Evolutionary conservation across 2,329 filamentous ascomycete species (phyloP).

Genomic region (Penicillium sp.): DNA sequence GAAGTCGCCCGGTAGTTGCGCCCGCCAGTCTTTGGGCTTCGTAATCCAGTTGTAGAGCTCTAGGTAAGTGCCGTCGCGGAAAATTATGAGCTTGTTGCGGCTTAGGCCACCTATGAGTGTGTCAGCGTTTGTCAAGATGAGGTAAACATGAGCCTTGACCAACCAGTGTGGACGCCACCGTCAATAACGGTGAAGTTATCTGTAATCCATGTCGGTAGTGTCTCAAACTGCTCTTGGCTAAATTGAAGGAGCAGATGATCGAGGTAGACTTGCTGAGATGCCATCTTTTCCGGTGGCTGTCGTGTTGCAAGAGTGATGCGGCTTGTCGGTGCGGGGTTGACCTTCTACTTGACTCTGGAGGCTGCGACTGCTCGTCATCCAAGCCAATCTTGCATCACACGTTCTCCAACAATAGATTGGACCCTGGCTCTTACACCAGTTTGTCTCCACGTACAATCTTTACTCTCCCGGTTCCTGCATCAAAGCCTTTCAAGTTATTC

Average conservation of each 20-base stretch:
- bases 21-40: constrained; percentile 16
- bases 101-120: constrained; percentile 14
- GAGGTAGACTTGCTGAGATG: constrained; percentile 18
- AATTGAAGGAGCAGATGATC: constrained; percentile 21
- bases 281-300: background rate
- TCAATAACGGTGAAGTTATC: constrained; percentile 22
- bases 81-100: constrained; percentile 22
- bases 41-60: constrained; percentile 20
- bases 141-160: background rate
- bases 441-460: background rate
- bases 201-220: constrained; percentile 14
- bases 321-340: background rate
- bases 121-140: background rate
- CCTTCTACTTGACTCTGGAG: background rate
- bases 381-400: constrained; percentile 1
- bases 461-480: background rate
- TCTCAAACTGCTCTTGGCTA: constrained; percentile 13
- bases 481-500: background rate
- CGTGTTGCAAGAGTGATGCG: background rate
- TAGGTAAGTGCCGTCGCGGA: constrained; percentile 20
- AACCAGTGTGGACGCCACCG: constrained; percentile 17
- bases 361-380: background rate
- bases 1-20: constrained; percentile 19
- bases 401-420: background rate
- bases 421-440: background rate